Conservation (phyloP, 2,329 filamentous ascomycete genomes). For the Nothophaeocryptopus gaeumannii region DNA sequence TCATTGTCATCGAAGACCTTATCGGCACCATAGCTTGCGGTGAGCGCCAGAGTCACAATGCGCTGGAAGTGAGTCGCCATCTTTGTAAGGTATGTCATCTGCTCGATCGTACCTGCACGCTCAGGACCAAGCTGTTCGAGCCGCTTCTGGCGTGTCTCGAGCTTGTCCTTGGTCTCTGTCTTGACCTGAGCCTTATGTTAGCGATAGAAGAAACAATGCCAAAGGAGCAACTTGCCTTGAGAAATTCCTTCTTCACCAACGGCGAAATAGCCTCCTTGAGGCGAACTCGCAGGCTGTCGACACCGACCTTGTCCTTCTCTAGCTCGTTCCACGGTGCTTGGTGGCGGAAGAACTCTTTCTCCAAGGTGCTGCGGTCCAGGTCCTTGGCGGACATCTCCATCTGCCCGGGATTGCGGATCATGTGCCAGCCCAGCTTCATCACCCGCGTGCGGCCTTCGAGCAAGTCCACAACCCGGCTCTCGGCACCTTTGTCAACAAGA, state of each 20-base stretch:
- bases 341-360: slow-evolving; percentile 37
- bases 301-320: slow-evolving; percentile 40
- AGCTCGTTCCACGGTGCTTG: slow-evolving; percentile 38
- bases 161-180: slow-evolving; percentile 29
- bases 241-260: slow-evolving; percentile 46
- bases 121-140: slow-evolving; percentile 51
- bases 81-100: slow-evolving; percentile 48
- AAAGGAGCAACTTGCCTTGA: slow-evolving; percentile 41
- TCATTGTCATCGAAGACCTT: slow-evolving; percentile 36
- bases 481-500: slow-evolving; percentile 30
- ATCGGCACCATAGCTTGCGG: slow-evolving; percentile 37
- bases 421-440: slow-evolving; percentile 35
- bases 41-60: slow-evolving; percentile 35
- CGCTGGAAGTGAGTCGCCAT: slow-evolving; percentile 41
- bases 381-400: slow-evolving; percentile 21
- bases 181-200: too few species aligned
- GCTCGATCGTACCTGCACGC: slow-evolving; percentile 46
- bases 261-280: slow-evolving; percentile 43
- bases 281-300: slow-evolving; percentile 39
- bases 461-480: slow-evolving; percentile 27
- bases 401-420: slow-evolving; percentile 35
- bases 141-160: slow-evolving; percentile 22
- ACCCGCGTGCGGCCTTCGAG: slow-evolving; percentile 26
- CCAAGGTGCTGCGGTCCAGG: slow-evolving; percentile 24
- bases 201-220: too few species aligned